phyloP scores from a whole-genome alignment of 2,329 filamentous ascomycete genomes.

The Sphaerulina musiva region DNA sequence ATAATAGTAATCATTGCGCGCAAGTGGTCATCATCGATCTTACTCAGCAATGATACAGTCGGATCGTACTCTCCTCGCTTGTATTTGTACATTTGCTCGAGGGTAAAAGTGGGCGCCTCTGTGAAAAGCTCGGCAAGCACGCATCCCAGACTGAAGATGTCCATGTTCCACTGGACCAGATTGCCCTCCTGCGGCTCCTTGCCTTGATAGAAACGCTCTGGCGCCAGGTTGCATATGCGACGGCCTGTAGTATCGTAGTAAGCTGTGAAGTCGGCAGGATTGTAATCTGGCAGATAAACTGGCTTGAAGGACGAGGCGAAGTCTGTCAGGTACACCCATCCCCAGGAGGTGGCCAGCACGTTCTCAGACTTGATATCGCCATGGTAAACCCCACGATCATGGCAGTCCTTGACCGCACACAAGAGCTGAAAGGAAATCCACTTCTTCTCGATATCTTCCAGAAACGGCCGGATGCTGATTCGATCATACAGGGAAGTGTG shows the following conservation, averaged over 20 bases:
- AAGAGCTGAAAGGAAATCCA: constrained; percentile 96
- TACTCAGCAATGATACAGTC: constrained; percentile 67
- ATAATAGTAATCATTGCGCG: constrained; percentile 88
- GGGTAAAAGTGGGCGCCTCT: constrained; percentile 92
- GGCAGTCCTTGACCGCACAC: constrained; percentile 85
- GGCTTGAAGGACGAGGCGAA: constrained; percentile 96
- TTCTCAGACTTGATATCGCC: constrained; percentile 99
- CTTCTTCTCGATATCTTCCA: constrained; percentile 97
- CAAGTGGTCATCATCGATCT: constrained; percentile 81
- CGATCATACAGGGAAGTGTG: constrained; percentile 97
- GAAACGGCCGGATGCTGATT: constrained; percentile 88
- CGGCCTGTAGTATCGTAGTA: constrained; percentile 92
- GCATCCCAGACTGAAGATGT: constrained; percentile 93
- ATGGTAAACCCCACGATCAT: constrained; percentile 82
- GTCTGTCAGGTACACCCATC: constrained; percentile 97
- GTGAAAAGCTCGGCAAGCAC: constrained; percentile 95
- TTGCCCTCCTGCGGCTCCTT: constrained; percentile 47
- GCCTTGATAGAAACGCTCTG: constrained; percentile 77
- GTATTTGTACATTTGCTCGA: constrained; percentile 93
- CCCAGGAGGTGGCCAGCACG: constrained; percentile 94
- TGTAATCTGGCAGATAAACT: constrained; percentile 87
- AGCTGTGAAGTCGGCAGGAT: constrained; percentile 94
- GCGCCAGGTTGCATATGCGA: constrained; percentile 89
- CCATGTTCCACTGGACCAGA: constrained; percentile 74
- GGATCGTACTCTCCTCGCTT: constrained; percentile 89